Percentiles rank a stretch among this genome's conserved stretches.
Conservation (phyloP, 305 asterid species). For the Fraxinus angustifolia region DNA sequence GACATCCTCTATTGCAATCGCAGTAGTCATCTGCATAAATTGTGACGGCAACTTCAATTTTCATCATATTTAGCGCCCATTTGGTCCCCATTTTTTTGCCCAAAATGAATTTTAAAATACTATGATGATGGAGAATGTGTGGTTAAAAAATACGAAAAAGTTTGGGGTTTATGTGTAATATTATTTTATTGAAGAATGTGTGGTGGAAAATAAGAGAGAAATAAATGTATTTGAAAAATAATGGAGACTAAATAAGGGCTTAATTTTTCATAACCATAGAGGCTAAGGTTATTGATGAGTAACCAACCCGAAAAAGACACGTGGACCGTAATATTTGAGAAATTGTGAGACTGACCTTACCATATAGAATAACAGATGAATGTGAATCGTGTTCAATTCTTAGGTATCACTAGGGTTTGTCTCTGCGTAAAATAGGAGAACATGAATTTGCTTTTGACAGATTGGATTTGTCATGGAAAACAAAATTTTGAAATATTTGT, state of each 20-base stretch:
- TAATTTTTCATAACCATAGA: not conserved
- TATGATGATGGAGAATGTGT: not conserved
- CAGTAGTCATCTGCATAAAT: slow-evolving; percentile 65
- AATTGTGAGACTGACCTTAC: not conserved
- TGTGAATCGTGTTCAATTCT: no score
- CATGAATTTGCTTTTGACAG: no score
- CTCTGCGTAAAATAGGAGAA: not conserved
- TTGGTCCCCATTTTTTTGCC: not conserved
- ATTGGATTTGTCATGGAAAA: no score
- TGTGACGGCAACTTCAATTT: not conserved
- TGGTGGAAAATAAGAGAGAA: not conserved
- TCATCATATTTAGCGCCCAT: not conserved
- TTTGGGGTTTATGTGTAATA: no score
- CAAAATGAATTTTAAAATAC: not conserved
- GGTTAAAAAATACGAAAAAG: not conserved
- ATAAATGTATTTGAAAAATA: not conserved
- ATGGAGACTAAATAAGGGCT: not conserved
- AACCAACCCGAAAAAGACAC: slow-evolving; percentile 7
- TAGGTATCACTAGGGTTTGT: not conserved
- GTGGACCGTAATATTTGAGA: not conserved
- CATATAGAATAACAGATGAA: not conserved
- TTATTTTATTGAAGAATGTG: not conserved
- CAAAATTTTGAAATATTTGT: no score
- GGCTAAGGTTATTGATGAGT: slow-evolving; percentile 31
- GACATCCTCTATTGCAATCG: slow-evolving; percentile 74